phyloP scores from a whole-genome alignment of 2,329 filamentous ascomycete genomes.

The Sarocladiaceae sp. region DNA sequence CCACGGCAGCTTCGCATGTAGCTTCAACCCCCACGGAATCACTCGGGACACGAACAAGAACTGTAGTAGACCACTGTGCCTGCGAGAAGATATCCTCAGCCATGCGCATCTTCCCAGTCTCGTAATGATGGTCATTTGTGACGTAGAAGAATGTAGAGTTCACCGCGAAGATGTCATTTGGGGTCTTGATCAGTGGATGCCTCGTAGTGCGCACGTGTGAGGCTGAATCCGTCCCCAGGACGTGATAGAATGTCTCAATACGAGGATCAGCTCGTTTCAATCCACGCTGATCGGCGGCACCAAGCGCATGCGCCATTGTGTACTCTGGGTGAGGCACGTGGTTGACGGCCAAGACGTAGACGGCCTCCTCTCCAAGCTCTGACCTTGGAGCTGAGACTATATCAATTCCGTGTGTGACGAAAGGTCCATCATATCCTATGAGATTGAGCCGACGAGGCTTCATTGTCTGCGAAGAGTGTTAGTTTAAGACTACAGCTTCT shows the following conservation, averaged over 20 bases:
- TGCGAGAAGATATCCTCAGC: slow-evolving; percentile 41
- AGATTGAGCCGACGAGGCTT: slow-evolving; percentile 41
- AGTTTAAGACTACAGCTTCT: not conserved
- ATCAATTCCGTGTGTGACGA: slow-evolving; percentile 58
- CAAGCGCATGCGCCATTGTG: slow-evolving; percentile 11
- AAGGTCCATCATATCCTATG: slow-evolving; percentile 46
- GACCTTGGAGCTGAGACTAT: slow-evolving; percentile 45
- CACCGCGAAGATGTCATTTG: slow-evolving; percentile 52
- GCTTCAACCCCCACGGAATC: slow-evolving; percentile 34
- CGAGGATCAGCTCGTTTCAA: slow-evolving; percentile 42
- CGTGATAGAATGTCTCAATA: slow-evolving; percentile 55
- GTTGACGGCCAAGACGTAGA: slow-evolving; percentile 60
- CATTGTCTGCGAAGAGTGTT: slow-evolving; percentile 32
- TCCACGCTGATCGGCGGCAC: slow-evolving; percentile 16
- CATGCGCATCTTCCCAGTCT: slow-evolving; percentile 38
- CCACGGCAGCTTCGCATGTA: slow-evolving; percentile 24
- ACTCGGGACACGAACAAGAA: slow-evolving; percentile 37
- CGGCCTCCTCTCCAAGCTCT: slow-evolving; percentile 26
- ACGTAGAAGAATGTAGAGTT: slow-evolving; percentile 48
- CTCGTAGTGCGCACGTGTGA: slow-evolving; percentile 48
- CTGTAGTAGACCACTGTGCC: slow-evolving; percentile 44
- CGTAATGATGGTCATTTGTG: slow-evolving; percentile 56
- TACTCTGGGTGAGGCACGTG: slow-evolving; percentile 48
- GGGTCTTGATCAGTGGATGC: slow-evolving; percentile 49
- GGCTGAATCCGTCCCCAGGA: slow-evolving; percentile 34